phyloP scores from a whole-genome alignment of 805 yeast genomes.

The Peterozyma xylosa region DNA sequence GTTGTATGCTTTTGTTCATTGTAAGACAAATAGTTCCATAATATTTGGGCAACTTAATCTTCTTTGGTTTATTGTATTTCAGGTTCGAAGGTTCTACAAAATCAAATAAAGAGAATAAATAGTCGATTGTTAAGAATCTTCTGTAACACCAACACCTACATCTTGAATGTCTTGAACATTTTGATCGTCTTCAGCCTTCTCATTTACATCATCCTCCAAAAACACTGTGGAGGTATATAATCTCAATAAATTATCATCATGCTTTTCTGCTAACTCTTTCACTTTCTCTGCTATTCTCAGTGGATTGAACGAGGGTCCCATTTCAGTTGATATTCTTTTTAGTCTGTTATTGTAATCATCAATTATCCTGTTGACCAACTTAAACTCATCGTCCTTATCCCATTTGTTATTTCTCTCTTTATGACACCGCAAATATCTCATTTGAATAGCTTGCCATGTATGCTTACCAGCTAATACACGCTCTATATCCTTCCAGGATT shows the following conservation, averaged over 20 bases:
- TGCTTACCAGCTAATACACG: conserved; percentile 22
- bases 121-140: too few relatives aligned
- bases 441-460: conserved; percentile 39
- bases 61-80: too few relatives aligned
- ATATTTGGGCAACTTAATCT: too few relatives aligned
- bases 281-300: conserved; percentile 24
- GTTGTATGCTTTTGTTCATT: too few relatives aligned
- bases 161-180: too few relatives aligned
- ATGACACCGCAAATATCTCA: conserved; percentile 34
- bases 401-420: conserved; percentile 26
- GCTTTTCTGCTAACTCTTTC: conserved; percentile 14
- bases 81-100: too few relatives aligned
- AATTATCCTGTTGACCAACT: conserved; percentile 21
- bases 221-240: background rate
- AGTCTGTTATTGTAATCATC: conserved; percentile 34
- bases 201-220: too few relatives aligned
- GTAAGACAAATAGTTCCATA: too few relatives aligned
- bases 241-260: background rate
- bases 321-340: conserved; percentile 26
- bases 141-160: too few relatives aligned
- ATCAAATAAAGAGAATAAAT: too few relatives aligned
- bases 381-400: conserved; percentile 25
- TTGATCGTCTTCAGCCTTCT: too few relatives aligned
- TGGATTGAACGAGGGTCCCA: conserved; percentile 20
- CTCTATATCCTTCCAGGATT: conserved; percentile 32